Evolutionary conservation across 2,329 filamentous ascomycete genomes (phyloP).

Genomic region (Scedosporium minutisporum): DNA sequence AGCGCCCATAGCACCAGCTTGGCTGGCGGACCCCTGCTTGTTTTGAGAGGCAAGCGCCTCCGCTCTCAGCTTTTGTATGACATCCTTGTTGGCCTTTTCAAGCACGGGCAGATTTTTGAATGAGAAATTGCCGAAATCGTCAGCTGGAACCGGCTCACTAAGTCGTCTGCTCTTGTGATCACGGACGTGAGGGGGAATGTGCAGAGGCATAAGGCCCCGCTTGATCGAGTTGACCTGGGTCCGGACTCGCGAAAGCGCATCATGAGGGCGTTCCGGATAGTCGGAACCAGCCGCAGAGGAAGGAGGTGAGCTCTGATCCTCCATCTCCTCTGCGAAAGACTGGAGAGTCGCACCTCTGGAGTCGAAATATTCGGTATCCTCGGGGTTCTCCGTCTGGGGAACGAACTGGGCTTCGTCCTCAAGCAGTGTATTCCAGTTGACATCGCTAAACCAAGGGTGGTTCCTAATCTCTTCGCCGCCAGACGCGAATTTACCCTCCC

Average conservation of each 20-base stretch:
- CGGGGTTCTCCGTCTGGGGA: slow-evolving; percentile 81
- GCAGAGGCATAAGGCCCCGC: slow-evolving; percentile 84
- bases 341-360: slow-evolving; percentile 82
- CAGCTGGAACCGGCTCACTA: slow-evolving; percentile 78
- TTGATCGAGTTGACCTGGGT: slow-evolving; percentile 81
- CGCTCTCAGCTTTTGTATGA: slow-evolving; percentile 89
- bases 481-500: slow-evolving; percentile 68
- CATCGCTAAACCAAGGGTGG: slow-evolving; percentile 78
- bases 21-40: slow-evolving; percentile 37
- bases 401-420: slow-evolving; percentile 95
- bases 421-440: slow-evolving; percentile 85
- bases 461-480: slow-evolving; percentile 86
- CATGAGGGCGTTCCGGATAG: slow-evolving; percentile 82
- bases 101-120: slow-evolving; percentile 97
- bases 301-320: slow-evolving; percentile 76
- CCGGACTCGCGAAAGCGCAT: slow-evolving; percentile 82
- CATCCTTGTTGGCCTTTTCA: slow-evolving; percentile 97
- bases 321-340: slow-evolving; percentile 86
- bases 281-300: slow-evolving; percentile 59
- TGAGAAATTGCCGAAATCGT: slow-evolving; percentile 93
- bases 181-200: slow-evolving; percentile 92
- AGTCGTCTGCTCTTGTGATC: slow-evolving; percentile 79
- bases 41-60: slow-evolving; percentile 68
- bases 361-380: slow-evolving; percentile 98
- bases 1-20: slow-evolving; percentile 28